Evolutionary conservation across 352 stramenopile species (phyloP), one percentile per base, ranked within the genome.

Genomic region (Pythium oligandrum): DNA sequence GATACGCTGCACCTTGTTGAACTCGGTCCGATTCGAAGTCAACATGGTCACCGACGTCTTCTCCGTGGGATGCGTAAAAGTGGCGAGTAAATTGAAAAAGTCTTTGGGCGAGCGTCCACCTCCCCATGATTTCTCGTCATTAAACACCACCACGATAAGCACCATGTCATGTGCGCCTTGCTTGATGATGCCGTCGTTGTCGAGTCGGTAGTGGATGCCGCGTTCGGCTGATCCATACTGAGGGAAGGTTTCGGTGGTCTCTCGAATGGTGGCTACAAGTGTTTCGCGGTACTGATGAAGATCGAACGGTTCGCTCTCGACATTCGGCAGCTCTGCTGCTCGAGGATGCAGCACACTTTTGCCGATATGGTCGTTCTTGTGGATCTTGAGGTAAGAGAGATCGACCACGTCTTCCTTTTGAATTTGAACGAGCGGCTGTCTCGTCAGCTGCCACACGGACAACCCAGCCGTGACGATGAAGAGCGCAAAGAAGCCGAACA

Each of bases 21-120:
- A 78, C 46, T 81, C 68, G 26, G 46, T 31, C 0, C 32, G 7
- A 8, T 61, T 60, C 12, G 71, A 81, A 7, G 53, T 65, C 4
- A 81, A 58, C 26, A 81, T 26, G 1, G 63, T 51, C n/a, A 80
- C 49, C 8, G 71, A 80, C 3, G 65, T 57, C 33, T 73, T 67
- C 9, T 40, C 10, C 30, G 46, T 68, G 0, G 57, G 51, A 44
- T 70, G 67, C 4, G 71, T 46, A 36, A 75, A 66, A 1, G 51
- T 57, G 2, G 4, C 17, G n/a, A 73, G 4, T 4, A 80, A 48
- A n/a, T 47, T 7, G 37, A 77, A 73, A 46, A 73, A 68, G 17
- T 71, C 52, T 9, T 38, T n/a, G 39, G 57, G 48, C 2, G 46
- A 61, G n/a, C 68, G 64, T 6, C 63, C 51, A 2, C 12, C n/a